phyloP scores from a whole-genome alignment of 176 grass and related monocot genomes.

The Cenchrus purpureus region DNA sequence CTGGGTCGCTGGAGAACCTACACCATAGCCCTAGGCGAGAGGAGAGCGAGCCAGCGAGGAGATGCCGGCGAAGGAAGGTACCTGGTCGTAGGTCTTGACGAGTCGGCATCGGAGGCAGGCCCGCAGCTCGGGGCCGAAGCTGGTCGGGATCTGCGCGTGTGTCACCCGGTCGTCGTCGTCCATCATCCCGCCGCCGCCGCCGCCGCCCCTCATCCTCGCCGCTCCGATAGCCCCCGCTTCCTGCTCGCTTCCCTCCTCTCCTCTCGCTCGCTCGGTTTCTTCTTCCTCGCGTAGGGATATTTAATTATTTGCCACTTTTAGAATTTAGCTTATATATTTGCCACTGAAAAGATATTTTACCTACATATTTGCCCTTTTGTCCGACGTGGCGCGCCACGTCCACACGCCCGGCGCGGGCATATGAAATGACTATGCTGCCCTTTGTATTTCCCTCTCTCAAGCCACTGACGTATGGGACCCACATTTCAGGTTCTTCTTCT shows the following conservation, averaged over 20 bases:
- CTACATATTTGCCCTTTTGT: too few relatives aligned
- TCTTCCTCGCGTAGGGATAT: background rate
- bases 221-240: background rate
- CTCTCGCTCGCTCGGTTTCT: background rate
- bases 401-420: too few relatives aligned
- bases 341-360: too few relatives aligned
- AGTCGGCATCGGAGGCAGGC: conserved; percentile 97
- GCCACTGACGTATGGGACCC: too few relatives aligned
- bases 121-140: conserved; percentile 97
- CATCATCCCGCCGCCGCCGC: conserved; percentile 49
- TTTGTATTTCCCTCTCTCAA: too few relatives aligned
- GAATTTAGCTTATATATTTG: too few relatives aligned
- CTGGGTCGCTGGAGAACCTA: background rate
- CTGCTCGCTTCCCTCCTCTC: background rate
- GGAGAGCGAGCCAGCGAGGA: background rate
- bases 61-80: conserved; percentile 23
- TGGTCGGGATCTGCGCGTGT: conserved; percentile 94
- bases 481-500: too few relatives aligned
- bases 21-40: background rate
- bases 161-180: conserved; percentile 45
- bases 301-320: too few relatives aligned
- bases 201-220: conserved; percentile 34
- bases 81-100: conserved; percentile 99
- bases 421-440: too few relatives aligned
- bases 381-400: too few relatives aligned